These are phyloP conservation scores for Cyberlindnera xylosilytica DNA, from an alignment of 805 yeast genomes.

Conservation along the genomic window DNA sequence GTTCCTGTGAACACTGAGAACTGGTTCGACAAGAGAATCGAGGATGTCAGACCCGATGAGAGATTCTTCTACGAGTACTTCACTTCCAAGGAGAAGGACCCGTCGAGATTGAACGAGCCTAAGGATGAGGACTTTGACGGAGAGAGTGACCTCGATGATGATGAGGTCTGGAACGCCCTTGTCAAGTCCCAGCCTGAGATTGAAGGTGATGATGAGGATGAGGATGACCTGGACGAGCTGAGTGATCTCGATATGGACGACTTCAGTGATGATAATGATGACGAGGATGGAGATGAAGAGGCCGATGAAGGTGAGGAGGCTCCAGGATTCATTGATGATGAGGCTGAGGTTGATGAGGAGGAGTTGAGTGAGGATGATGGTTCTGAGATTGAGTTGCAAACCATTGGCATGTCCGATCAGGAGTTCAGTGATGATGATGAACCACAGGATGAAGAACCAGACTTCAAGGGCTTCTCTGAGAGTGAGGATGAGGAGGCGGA, in stretches of 20 bases:
- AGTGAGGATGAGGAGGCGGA: constrained; percentile 37
- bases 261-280: constrained; percentile 42
- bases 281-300: constrained; percentile 28
- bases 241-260: constrained; percentile 47
- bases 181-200: constrained; percentile 73
- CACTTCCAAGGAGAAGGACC: constrained; percentile 49
- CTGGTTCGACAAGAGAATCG: constrained; percentile 67
- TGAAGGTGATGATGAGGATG: constrained; percentile 45
- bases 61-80: constrained; percentile 85
- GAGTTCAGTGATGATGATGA: constrained; percentile 33
- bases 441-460: constrained; percentile 32
- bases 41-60: constrained; percentile 81
- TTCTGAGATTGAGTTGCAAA: constrained; percentile 16
- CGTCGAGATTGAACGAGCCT: constrained; percentile 29
- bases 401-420: constrained; percentile 24
- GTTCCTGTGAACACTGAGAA: constrained; percentile 80
- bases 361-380: constrained; percentile 13
- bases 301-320: constrained; percentile 29
- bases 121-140: constrained; percentile 36
- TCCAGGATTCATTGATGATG: constrained; percentile 1
- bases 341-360: constrained; percentile 28
- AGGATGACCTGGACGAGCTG: constrained; percentile 43
- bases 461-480: constrained; percentile 33
- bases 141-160: constrained; percentile 55
- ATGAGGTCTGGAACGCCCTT: constrained; percentile 77